These are phyloP conservation scores for Leccinum uliginosum DNA, from an alignment of 768 basidiomycete species.

Conservation along the genomic window DNA sequence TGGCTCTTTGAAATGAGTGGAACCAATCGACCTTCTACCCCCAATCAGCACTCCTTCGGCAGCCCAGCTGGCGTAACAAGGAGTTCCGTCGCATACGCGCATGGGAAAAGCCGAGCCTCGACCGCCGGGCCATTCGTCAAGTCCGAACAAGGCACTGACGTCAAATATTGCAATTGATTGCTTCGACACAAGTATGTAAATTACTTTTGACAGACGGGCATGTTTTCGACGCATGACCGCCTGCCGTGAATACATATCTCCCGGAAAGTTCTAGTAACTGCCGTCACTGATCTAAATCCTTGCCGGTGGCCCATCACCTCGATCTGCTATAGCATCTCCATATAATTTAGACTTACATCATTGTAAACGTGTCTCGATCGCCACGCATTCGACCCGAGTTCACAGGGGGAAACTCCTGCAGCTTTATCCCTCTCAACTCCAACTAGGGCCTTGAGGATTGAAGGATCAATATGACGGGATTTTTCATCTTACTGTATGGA, in stretches of 20 bases:
- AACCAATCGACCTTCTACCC: neutral
- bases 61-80: neutral
- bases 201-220: neutral
- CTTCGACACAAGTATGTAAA: neutral
- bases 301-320: neutral
- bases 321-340: neutral
- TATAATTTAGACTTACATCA: neutral
- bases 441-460: neutral
- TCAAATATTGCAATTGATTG: neutral
- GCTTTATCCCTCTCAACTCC: neutral
- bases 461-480: conserved; percentile 2
- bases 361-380: neutral
- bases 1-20: neutral
- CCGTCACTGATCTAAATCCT: conserved; percentile 1
- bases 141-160: neutral
- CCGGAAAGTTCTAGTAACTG: neutral
- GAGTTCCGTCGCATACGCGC: neutral
- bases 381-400: conserved; percentile 17
- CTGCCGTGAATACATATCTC: neutral
- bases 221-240: neutral
- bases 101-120: neutral
- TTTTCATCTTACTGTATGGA: conserved; percentile 1
- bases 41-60: conserved; percentile 5
- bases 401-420: neutral
- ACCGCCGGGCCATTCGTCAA: neutral